Conservation (phyloP, 768 basidiomycete species). For the Clitopilus hobsonii region DNA sequence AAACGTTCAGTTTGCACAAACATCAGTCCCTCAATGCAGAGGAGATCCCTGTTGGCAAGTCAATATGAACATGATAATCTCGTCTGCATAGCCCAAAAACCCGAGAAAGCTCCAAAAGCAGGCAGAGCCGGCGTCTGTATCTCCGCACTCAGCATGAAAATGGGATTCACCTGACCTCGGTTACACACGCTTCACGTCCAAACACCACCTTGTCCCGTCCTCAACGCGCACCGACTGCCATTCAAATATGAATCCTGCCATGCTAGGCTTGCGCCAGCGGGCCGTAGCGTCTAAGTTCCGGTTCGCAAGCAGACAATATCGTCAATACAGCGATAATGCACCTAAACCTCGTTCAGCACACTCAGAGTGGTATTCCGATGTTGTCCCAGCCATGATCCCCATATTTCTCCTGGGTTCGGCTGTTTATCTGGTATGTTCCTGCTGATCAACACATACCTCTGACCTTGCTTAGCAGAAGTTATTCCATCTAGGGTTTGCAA, state of each 20-base stretch:
- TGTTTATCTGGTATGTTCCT: slow-evolving; percentile 58
- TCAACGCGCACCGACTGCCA: not conserved
- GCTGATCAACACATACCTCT: not conserved
- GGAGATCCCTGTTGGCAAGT: not conserved
- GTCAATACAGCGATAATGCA: slow-evolving; percentile 7
- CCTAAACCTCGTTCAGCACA: slow-evolving; percentile 41
- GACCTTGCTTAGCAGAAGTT: slow-evolving; percentile 1
- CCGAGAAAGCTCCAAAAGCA: not conserved
- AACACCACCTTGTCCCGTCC: not conserved
- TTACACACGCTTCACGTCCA: not conserved
- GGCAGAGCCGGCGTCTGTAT: not conserved
- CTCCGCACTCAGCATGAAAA: not conserved
- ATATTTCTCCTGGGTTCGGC: slow-evolving; percentile 74
- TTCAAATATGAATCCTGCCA: not conserved
- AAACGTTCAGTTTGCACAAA: not conserved
- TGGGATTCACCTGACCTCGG: not conserved
- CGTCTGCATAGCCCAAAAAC: not conserved
- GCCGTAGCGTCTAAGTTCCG: not conserved
- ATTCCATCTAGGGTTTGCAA: slow-evolving; percentile 52
- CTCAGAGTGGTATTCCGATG: slow-evolving; percentile 62
- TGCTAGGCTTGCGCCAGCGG: not conserved
- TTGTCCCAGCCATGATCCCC: slow-evolving; percentile 75
- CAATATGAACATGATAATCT: not conserved
- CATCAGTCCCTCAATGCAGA: not conserved
- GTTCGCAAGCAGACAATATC: not conserved